Base-by-base conservation (phyloP, 1,139 yeast species). In the Saccharomycopsis hybrid region DNA sequence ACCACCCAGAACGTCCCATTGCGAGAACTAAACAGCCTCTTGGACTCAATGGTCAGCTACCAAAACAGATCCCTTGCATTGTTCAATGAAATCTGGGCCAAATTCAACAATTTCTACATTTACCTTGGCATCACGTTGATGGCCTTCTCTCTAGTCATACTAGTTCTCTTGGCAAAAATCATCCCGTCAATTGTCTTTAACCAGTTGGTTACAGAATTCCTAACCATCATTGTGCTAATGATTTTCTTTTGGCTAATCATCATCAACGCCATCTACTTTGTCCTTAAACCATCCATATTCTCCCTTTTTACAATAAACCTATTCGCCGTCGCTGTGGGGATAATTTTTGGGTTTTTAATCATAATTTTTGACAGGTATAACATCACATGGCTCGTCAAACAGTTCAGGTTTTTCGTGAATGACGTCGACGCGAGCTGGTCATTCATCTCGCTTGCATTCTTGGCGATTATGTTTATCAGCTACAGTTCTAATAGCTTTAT, bases 401-500 rank as follows among this genome's bases (percentile, higher is more conserved):
- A 76, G 58, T 63, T 77, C 1, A 66, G 71, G 47, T 79, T 77
- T 56, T 67, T 76, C 49, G 84, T 76, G 56, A 67, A 77, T 50
- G 77, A 78, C 61, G 71, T 77, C 56, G 79, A 81, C 58, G 83
- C 82, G 59, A 75, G 78, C 38, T 86, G 95, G 95, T 80, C 95
- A 0, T 71, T 81, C 46, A 65, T 84, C 55, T 92, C 88, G 2
- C 66, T 81, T 40, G 56, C 74, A 1, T 71, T 85, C 51, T 74
- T 80, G 13, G 53, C 74, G 1, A 62, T 82, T 39, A 96, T 88
- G 62, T 77, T 85, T 31, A 60, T 83, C 41, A 68, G 84, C 1
- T 88, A 87, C 67, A 88, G 96, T 4, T 88, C 97, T 2, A 94
- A 94, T 66, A 90, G 97, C 0, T 94, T 78, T 60, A 85, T 94